Evolutionary conservation across 2,329 filamentous ascomycete genomes (phyloP).

Genomic region (Arthrobotrys sphaeroides): DNA sequence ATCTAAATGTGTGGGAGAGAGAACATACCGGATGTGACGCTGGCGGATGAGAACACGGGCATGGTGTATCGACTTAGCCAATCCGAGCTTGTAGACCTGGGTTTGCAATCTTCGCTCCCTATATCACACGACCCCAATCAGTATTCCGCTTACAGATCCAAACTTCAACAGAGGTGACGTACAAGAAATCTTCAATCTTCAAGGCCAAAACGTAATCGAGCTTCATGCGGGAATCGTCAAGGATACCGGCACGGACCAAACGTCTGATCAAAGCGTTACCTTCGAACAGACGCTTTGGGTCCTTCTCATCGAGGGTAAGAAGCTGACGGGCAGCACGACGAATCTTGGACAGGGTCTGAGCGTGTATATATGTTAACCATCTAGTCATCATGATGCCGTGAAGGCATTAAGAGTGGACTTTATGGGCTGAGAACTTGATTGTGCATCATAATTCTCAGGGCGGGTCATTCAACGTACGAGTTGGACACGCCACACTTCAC

Average conservation of each 20-base stretch:
- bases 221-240: conserved; percentile 99
- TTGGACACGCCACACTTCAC: conserved; percentile 99
- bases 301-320: conserved; percentile 99
- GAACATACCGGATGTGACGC: conserved; percentile 82
- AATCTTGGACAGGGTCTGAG: conserved; percentile 92
- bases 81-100: conserved; percentile 99
- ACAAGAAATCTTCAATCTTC: conserved; percentile 99
- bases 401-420: conserved; percentile 54
- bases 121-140: conserved; percentile 16
- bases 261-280: conserved; percentile 99
- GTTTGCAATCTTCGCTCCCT: conserved; percentile 76
- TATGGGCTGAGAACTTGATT: conserved; percentile 47
- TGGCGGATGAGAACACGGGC: conserved; percentile 99
- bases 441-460: conserved; percentile 31
- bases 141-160: not conserved
- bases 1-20: conserved; percentile 52
- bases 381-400: conserved; percentile 54
- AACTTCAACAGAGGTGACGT: conserved; percentile 60
- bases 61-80: conserved; percentile 99
- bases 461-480: conserved; percentile 64
- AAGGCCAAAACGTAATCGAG: conserved; percentile 99
- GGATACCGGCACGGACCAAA: conserved; percentile 99
- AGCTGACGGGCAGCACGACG: conserved; percentile 99
- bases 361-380: conserved; percentile 36
- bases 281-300: conserved; percentile 99